Evolutionary conservation across 2,329 filamentous ascomycete species (phyloP).

Genomic region (Fusarium graminum): DNA sequence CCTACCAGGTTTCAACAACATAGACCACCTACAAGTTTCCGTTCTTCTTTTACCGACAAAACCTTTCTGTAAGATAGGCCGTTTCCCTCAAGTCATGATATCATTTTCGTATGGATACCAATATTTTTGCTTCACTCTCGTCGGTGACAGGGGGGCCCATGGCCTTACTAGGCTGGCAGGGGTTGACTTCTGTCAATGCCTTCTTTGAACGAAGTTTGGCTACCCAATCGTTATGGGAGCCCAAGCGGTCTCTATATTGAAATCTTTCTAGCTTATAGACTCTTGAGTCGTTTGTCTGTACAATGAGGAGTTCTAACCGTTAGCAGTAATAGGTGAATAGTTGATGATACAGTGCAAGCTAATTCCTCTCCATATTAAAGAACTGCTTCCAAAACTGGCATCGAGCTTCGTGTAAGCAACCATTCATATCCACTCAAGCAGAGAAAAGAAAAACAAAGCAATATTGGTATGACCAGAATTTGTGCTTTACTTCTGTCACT

Average conservation of each 20-base stretch:
- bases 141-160: constrained; percentile 13
- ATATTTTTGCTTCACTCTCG: constrained; percentile 18
- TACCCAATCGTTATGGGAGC: background rate
- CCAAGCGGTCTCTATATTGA: background rate
- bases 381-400: background rate
- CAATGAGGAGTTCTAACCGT: background rate
- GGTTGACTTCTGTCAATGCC: constrained; percentile 3
- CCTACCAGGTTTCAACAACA: background rate
- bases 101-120: background rate
- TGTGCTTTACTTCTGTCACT: constrained; percentile 9
- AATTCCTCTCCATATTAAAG: background rate
- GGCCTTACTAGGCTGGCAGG: background rate
- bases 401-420: constrained; percentile 7
- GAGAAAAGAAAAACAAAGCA: constrained; percentile 12
- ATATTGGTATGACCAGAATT: background rate
- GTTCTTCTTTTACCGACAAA: background rate
- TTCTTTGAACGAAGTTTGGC: background rate
- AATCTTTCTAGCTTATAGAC: background rate
- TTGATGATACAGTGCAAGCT: no score
- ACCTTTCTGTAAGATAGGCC: background rate
- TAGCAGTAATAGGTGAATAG: no score
- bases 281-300: background rate
- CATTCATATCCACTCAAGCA: background rate
- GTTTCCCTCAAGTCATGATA: background rate
- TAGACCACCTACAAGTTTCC: constrained; percentile 14